Base-by-base conservation (phyloP, 108 stramenopile species). In the Discostella stelligeroides region DNA sequence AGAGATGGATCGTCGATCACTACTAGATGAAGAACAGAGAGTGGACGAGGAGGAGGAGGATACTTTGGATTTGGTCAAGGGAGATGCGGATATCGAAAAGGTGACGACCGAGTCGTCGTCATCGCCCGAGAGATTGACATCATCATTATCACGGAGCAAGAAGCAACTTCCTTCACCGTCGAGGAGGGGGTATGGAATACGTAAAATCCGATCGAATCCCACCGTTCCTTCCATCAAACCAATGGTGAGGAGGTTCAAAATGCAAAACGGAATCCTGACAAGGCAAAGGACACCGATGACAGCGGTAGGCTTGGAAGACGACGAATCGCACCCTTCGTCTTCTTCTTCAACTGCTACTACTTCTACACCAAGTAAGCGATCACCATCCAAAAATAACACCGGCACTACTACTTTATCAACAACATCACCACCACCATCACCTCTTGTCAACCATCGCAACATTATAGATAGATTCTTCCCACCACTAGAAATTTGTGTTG, bases 401-500 rank as follows among this genome's bases (percentile, higher is more conserved):
- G n/a, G n/a, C n/a, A n/a, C n/a, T n/a, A n/a, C n/a, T 15, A 20
- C 57, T 34, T 40, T 18, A 15, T 1, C 38, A 10, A 37, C 57
- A 37, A 58, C 7, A 4, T 18, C 37, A 4, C 2, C 1, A 0
- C 3, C 57, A 37, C 27, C 5, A 20, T 0, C 34, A n/a, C 2
- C 14, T 2, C 15, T 9, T 28, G 15, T 17, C 57, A 29, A 37
- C 30, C 37, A 9, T 6, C 20, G n/a, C 29, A 37, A 29, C 34
- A 43, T 48, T 20, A 38, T 80, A 29, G 47, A 75, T 41, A 23
- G 50, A 15, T 68, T 75, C 48, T 84, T 77, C 56, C 91, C 87
- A 18, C 79, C 75, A 24, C 60, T 90, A 14, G 59, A 82, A 55
- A 75, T 63, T n/a, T 28, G 60, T 7, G 78, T 87, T 1, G 62